phyloP scores from a whole-genome alignment of 768 basidiomycete genomes.

The Leccinum boreale region DNA sequence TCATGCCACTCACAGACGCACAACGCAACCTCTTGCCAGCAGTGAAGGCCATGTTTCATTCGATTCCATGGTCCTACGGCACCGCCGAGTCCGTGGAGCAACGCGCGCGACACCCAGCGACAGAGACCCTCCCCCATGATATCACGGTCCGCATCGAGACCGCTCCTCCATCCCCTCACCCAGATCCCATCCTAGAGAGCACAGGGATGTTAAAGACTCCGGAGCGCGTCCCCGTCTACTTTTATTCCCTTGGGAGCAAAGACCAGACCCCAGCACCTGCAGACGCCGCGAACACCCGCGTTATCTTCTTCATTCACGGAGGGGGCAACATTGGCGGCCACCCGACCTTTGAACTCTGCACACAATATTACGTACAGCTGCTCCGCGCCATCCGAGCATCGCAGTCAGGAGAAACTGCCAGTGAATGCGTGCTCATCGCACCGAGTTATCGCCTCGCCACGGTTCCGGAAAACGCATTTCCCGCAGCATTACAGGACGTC shows the following conservation, averaged over 20 bases:
- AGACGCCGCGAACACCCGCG: slow-evolving; percentile 1
- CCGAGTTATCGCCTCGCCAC: slow-evolving; percentile 27
- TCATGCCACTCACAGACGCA: slow-evolving; percentile 14
- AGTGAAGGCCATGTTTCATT: background rate
- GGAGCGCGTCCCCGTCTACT: slow-evolving; percentile 21
- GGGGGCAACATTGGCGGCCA: slow-evolving; percentile 20
- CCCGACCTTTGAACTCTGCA: slow-evolving; percentile 7
- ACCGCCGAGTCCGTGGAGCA: slow-evolving; percentile 12
- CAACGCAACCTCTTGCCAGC: slow-evolving; percentile 8
- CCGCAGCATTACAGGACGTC: slow-evolving; percentile 22
- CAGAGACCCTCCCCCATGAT: slow-evolving; percentile 7
- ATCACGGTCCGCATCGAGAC: slow-evolving; percentile 13
- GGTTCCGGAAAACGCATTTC: slow-evolving; percentile 20
- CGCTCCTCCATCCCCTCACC: slow-evolving; percentile 11
- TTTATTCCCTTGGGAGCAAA: slow-evolving; percentile 8
- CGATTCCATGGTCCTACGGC: background rate
- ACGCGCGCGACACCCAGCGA: slow-evolving; percentile 5
- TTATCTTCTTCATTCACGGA: slow-evolving; percentile 26
- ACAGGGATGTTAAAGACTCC: slow-evolving; percentile 7
- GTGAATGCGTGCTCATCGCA: slow-evolving; percentile 15
- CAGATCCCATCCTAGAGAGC: background rate
- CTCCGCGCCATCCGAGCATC: slow-evolving; percentile 9
- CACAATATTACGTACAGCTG: slow-evolving; percentile 4
- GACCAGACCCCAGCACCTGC: background rate
- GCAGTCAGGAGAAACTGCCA: background rate